Base-by-base conservation (phyloP, 2,329 filamentous ascomycete genomes). In the Aspergillus carbonarius region DNA sequence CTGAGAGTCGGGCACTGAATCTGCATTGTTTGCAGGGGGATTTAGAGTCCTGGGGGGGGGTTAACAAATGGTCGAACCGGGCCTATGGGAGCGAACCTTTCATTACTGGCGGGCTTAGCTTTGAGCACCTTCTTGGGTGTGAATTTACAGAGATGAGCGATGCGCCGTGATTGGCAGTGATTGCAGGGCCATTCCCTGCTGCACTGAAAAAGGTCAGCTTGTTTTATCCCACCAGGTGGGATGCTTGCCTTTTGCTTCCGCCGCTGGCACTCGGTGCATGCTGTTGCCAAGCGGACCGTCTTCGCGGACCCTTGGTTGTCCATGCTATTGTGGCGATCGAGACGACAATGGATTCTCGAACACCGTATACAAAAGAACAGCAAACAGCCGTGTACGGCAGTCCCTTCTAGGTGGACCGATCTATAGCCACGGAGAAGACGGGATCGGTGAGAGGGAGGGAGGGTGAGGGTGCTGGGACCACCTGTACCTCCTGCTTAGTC, bases 161-260 rank as follows among this genome's bases (percentile, higher is more conserved):
- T 78, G 57, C 76, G 78, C 62, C 80, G 72, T 32, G 76, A 69
- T 61, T 78, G 75, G 62, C 80, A 83, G 61, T 82, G 79, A 60
- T 81, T 80, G 65, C 81, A 82, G 2, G 80, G 80, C 76, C 81
- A 83, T 65, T 80, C 72, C 34, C 78, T 76, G 59, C 76, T 80
- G 63, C 81, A 83, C 79, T 82, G 35, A 20, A 42, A 56, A 30
- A 20, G 5, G 52, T 66, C 20, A 67, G 63, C 52, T 35, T 9
- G 7, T 44, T 47, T 18, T 5, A 7, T 37, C n/a, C 51, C 27
- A 42, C n/a, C n/a, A 8, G 32, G 18, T 35, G 23, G 23, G 27
- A 54, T 47, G 50, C 69, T 64, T 68, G 75, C 79, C 74, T 81
- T 82, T 62, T 82, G 81, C 67, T 83, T 83, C 42, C 80, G 76